Evolutionary conservation across 1,284 basidiomycete species (phyloP), one percentile per base, ranked within the genome.

Genomic region (Malassezia psittaci): DNA sequence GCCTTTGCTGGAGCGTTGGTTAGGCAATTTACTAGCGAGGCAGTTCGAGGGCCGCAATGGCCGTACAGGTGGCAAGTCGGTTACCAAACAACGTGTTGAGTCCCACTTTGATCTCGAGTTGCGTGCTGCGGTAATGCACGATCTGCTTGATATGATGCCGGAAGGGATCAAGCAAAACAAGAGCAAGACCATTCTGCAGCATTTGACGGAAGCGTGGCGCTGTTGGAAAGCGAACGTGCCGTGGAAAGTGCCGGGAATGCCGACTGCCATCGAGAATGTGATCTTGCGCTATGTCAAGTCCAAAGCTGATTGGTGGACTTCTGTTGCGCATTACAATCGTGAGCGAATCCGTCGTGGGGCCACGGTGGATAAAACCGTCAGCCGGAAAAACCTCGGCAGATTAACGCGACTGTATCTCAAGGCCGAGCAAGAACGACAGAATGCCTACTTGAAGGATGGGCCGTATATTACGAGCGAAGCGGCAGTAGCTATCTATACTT

Each of bases 231-330:
- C 94, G 10, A 98, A 98, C 76, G 94, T 91, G 67, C 90, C 90
- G 19, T 93, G 90, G 90, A 91, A 91, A 76, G 90, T 93, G 5
- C 89, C 88, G 11, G 90, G 90, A 50, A 93, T 94, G 88, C 90
- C 94, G 0, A 93, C 91, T 0, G 88, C 94, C 7, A 94, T 99
- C 64, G 94, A 98, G 78, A 98, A 96, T 77, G 94, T 99, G 76
- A 96, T 99, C 65, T 77, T 99, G 43, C 86, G 94, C 50, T 99
- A 98, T 78, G 93, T 98, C 82, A 99, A 99, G 82, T 87, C 85
- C 77, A 99, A 99, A 80, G 87, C 90, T 10, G 94, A 98, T 75
- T 96, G 90, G 90, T 98, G 91, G 90, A 88, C 87, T 64, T 94
- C 88, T 77, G 88, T 81, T 60, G 86, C 84, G 13, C 88, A 91